Conservation (phyloP, 139 green algal species). For the Volvox reticuliferus region DNA sequence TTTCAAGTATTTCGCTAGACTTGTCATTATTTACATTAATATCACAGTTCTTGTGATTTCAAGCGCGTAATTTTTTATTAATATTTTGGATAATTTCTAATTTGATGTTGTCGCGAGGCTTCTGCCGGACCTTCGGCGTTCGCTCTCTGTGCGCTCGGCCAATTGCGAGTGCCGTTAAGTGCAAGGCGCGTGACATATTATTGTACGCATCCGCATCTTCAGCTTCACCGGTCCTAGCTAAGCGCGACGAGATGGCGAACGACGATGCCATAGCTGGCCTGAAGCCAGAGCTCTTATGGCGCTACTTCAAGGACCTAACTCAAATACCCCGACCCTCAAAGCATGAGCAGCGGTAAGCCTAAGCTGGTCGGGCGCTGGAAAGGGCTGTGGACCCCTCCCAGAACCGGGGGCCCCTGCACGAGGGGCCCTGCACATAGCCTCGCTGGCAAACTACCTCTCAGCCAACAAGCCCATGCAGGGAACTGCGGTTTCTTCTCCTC, state of each 20-base stretch:
- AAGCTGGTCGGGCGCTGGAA: too few species aligned
- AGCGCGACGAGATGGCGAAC: too few species aligned
- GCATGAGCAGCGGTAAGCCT: constrained; percentile 68
- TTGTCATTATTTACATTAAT: not conserved
- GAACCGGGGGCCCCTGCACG: too few species aligned
- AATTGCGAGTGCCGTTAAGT: not conserved
- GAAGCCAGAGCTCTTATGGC: constrained; percentile 5
- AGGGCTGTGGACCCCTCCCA: too few species aligned
- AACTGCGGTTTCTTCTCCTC: too few species aligned
- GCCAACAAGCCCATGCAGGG: too few species aligned
- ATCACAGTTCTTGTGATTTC: not conserved
- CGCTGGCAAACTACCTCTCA: too few species aligned
- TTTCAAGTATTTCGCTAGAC: not conserved
- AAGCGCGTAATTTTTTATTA: too few species aligned
- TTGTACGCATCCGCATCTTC: too few species aligned
- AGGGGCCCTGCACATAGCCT: too few species aligned
- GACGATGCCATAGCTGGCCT: not conserved
- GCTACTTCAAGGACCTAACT: constrained; percentile 32
- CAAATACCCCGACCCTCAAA: constrained; percentile 75
- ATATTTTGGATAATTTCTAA: too few species aligned
- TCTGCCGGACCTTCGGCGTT: not conserved
- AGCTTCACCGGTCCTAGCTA: too few species aligned
- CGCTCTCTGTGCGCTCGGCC: not conserved
- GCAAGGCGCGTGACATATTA: not conserved
- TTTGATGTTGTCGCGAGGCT: constrained; percentile 2